phyloP scores from a whole-genome alignment of 306 rosid species.

The Sophora flavescens region DNA sequence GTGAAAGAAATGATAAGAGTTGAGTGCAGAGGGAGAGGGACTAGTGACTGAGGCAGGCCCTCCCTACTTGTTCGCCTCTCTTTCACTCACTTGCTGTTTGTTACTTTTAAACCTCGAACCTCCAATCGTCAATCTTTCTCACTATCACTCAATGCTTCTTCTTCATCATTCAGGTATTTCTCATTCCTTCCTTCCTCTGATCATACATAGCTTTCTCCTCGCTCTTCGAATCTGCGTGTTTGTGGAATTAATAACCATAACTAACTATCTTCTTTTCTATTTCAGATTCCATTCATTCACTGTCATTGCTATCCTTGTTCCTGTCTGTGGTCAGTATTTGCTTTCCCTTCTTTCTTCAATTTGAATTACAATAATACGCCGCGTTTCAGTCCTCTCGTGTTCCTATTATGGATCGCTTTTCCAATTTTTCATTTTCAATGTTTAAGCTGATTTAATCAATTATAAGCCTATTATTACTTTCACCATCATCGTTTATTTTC shows the following conservation, averaged over 20 bases:
- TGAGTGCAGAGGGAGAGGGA: no score
- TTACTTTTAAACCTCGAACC: constrained; percentile 17
- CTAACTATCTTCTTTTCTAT: constrained; percentile 40
- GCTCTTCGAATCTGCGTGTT: constrained; percentile 48
- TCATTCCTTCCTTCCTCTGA: constrained; percentile 41
- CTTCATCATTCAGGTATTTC: constrained; percentile 54
- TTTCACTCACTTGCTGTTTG: constrained; percentile 14
- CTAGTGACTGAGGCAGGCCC: no score
- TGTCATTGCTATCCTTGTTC: constrained; percentile 42
- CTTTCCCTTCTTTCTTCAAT: constrained; percentile 18
- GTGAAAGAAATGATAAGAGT: no score
- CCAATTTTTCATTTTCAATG: constrained; percentile 36
- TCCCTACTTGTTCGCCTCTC: constrained; percentile 18
- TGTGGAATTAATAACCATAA: neutral
- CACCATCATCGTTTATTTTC: constrained; percentile 28
- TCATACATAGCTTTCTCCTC: constrained; percentile 43
- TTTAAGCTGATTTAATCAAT: constrained; percentile 8
- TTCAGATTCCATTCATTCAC: constrained; percentile 45
- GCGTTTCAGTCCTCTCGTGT: neutral
- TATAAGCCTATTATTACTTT: neutral
- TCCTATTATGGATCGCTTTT: constrained; percentile 21
- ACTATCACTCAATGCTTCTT: constrained; percentile 56
- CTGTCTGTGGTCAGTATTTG: constrained; percentile 53
- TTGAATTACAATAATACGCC: constrained; percentile 37
- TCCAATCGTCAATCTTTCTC: constrained; percentile 41